A percentile compares a stretch with the other conserved stretches of the same genome.
Evolutionary conservation across 352 stramenopile genomes (phyloP).

Genomic region (Phytopythium sindhum): DNA sequence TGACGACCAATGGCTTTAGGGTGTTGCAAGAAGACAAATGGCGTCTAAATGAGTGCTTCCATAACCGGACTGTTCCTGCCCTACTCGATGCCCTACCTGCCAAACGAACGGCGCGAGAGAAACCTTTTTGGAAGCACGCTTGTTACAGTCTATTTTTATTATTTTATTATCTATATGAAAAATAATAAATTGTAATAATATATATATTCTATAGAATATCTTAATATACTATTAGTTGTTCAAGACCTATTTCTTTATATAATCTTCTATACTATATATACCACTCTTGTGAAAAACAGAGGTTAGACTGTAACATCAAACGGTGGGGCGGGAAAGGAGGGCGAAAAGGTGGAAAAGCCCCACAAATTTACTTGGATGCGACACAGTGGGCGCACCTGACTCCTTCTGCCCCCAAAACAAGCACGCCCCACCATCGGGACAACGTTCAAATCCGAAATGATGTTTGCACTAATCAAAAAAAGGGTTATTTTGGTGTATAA

Average conservation of each 20-base stretch:
- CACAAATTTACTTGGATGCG: slow-evolving; percentile 1
- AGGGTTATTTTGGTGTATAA: not conserved
- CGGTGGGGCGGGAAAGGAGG: not conserved
- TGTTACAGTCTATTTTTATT: too few relatives aligned
- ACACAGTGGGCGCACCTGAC: not conserved
- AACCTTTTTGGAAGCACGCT: not conserved
- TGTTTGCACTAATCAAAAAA: not conserved
- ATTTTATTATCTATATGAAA: too few relatives aligned
- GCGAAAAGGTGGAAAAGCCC: not conserved
- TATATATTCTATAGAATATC: too few relatives aligned
- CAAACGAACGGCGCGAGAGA: not conserved
- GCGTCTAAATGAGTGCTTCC: not conserved
- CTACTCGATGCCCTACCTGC: not conserved
- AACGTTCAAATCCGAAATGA: too few relatives aligned
- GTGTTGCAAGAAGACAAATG: not conserved
- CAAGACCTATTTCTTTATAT: too few relatives aligned
- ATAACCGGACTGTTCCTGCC: not conserved
- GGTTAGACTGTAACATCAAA: too few relatives aligned
- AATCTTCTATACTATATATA: too few relatives aligned
- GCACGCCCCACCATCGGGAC: not conserved
- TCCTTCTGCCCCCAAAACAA: slow-evolving; percentile 1
- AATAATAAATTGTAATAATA: too few relatives aligned
- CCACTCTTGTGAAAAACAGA: too few relatives aligned
- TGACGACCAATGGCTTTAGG: not conserved
- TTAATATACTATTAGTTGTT: too few relatives aligned